phyloP scores from a whole-genome alignment of 2,329 filamentous ascomycete species.

The Teratosphaeria destructans region DNA sequence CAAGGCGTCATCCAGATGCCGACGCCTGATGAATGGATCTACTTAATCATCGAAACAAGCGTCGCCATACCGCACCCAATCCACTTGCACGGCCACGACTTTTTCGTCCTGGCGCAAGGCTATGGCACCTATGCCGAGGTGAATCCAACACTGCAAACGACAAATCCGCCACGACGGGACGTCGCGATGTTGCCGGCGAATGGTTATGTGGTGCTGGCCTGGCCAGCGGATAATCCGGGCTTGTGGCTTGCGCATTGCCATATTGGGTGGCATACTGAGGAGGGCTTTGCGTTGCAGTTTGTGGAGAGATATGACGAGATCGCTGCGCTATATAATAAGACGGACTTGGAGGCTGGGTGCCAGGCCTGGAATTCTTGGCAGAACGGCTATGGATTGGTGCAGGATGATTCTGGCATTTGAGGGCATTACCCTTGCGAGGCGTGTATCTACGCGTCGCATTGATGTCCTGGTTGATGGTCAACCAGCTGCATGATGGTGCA shows the following conservation, averaged over 20 bases:
- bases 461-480: too few relatives aligned
- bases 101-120: slow-evolving; percentile 31
- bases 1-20: slow-evolving; percentile 26
- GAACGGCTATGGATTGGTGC: background rate
- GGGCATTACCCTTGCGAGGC: background rate
- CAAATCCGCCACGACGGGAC: slow-evolving; percentile 24
- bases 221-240: slow-evolving; percentile 25
- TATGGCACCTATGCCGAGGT: slow-evolving; percentile 25
- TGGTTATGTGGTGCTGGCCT: slow-evolving; percentile 25
- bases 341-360: background rate
- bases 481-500: too few relatives aligned
- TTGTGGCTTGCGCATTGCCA: slow-evolving; percentile 21
- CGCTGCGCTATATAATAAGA: slow-evolving; percentile 1
- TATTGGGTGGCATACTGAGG: slow-evolving; percentile 21
- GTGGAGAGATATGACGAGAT: slow-evolving; percentile 6
- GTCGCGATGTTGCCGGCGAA: slow-evolving; percentile 23
- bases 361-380: slow-evolving; percentile 1
- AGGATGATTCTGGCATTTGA: background rate
- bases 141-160: slow-evolving; percentile 20
- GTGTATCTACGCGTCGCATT: too few relatives aligned
- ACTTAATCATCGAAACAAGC: slow-evolving; percentile 31
- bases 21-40: slow-evolving; percentile 22
- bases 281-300: slow-evolving; percentile 7
- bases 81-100: slow-evolving; percentile 38
- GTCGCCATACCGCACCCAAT: slow-evolving; percentile 29